phyloP scores from a whole-genome alignment of 371 early-diverging fungal genomes.

The Umbelopsis sp. region DNA sequence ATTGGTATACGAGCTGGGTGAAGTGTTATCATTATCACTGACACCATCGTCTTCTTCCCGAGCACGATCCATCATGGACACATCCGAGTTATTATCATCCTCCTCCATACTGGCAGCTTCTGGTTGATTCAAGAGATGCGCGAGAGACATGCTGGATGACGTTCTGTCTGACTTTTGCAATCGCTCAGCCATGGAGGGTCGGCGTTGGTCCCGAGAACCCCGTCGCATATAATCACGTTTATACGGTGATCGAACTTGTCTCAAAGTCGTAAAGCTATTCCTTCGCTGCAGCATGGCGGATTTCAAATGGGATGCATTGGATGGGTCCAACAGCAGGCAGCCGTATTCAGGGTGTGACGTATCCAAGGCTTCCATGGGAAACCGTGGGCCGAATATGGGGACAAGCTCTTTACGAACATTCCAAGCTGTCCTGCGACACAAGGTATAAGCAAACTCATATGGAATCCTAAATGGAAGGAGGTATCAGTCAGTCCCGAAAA shows the following conservation, averaged over 20 bases:
- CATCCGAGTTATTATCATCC: slow-evolving; percentile 5
- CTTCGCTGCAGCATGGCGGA: slow-evolving; percentile 20
- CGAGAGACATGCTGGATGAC: slow-evolving; percentile 36
- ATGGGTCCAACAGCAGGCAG: slow-evolving; percentile 44
- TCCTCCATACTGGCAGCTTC: neutral
- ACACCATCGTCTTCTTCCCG: slow-evolving; percentile 7
- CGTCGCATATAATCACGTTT: slow-evolving; percentile 28
- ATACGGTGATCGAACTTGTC: slow-evolving; percentile 22
- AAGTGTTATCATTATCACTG: slow-evolving; percentile 10
- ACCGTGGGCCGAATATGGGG: slow-evolving; percentile 64
- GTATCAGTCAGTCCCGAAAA: slow-evolving; percentile 10
- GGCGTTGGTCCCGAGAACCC: slow-evolving; percentile 8
- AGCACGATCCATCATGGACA: slow-evolving; percentile 16
- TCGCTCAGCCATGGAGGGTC: neutral
- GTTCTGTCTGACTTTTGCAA: slow-evolving; percentile 16
- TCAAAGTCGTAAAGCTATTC: slow-evolving; percentile 25
- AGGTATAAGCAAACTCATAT: slow-evolving; percentile 56
- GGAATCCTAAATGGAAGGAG: slow-evolving; percentile 50
- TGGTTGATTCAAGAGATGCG: slow-evolving; percentile 30
- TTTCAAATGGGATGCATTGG: slow-evolving; percentile 24
- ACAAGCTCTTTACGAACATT: slow-evolving; percentile 62
- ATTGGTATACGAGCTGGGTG: slow-evolving; percentile 21
- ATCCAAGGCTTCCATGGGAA: slow-evolving; percentile 53
- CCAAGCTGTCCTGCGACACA: slow-evolving; percentile 62
- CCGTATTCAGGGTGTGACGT: slow-evolving; percentile 57